Conservation (phyloP, 305 asterid genomes). For the Fraxinus xanthoxyloides region DNA sequence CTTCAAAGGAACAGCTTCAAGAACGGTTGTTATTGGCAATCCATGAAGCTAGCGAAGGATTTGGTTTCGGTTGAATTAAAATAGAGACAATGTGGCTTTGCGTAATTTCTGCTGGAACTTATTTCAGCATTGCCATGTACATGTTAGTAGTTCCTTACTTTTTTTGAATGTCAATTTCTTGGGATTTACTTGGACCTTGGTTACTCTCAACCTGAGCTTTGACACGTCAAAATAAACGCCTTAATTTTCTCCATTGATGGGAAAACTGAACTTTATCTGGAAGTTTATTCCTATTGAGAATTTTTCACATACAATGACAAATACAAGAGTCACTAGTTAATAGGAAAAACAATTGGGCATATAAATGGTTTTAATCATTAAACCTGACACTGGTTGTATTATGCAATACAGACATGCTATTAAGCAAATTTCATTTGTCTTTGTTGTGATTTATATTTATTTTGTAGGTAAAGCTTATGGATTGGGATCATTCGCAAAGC, state of each 20-base stretch:
- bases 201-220: neutral
- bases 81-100: slow-evolving; percentile 5
- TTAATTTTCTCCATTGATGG: slow-evolving; percentile 5
- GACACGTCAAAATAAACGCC: neutral
- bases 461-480: neutral
- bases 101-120: slow-evolving; percentile 27
- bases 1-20: slow-evolving; percentile 92
- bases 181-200: neutral
- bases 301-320: neutral
- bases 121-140: slow-evolving; percentile 42
- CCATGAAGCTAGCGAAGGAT: slow-evolving; percentile 99
- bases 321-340: neutral
- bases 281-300: neutral
- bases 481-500: neutral
- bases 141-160: slow-evolving; percentile 29
- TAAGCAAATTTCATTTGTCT: neutral
- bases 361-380: neutral
- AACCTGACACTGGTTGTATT: neutral
- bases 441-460: neutral
- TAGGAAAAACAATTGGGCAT: neutral
- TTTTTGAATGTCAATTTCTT: neutral
- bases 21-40: slow-evolving; percentile 86
- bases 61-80: slow-evolving; percentile 78
- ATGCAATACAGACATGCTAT: neutral
- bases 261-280: neutral